A percentile compares a stretch with the other conserved stretches of the same genome.
These are phyloP conservation scores for Neonectria punicea DNA, from an alignment of 2,329 filamentous ascomycete species.

Conservation along the genomic window DNA sequence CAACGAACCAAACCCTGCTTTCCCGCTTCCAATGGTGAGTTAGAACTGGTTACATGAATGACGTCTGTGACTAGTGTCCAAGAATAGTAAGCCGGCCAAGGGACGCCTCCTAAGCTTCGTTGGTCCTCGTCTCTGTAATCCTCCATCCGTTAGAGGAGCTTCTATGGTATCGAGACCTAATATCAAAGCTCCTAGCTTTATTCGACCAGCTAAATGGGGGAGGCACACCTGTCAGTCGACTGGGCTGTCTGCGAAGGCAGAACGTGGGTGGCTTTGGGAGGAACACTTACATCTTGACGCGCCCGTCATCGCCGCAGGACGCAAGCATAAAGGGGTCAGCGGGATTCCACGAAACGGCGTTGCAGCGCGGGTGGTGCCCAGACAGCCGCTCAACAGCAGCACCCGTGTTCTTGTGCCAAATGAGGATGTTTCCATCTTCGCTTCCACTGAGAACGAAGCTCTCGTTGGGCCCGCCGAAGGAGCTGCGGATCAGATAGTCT, in stretches of 20 bases:
- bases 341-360: constrained; percentile 91
- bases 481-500: constrained; percentile 81
- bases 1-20: constrained; percentile 12
- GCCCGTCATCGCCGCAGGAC: constrained; percentile 87
- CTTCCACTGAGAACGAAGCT: constrained; percentile 93
- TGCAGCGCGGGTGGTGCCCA: constrained; percentile 82
- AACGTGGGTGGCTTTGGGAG: background rate
- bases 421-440: constrained; percentile 80
- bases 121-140: constrained; percentile 28
- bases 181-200: constrained; percentile 35
- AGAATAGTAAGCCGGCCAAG: constrained; percentile 6
- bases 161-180: constrained; percentile 35
- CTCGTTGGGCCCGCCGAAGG: constrained; percentile 90
- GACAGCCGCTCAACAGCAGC: constrained; percentile 78
- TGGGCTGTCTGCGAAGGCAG: background rate
- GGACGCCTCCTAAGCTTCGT: constrained; percentile 24
- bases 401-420: constrained; percentile 91
- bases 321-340: constrained; percentile 85
- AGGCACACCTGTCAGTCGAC: background rate
- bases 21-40: constrained; percentile 3
- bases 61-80: constrained; percentile 12
- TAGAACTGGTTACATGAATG: constrained; percentile 5
- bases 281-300: constrained; percentile 81
- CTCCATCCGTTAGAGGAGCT: constrained; percentile 37
- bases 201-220: constrained; percentile 42